Percentiles rank a stretch among this genome's conserved stretches.
These are phyloP conservation scores for Conticribra weissflogii DNA, from an alignment of 108 stramenopile species.

Conservation along the genomic window DNA sequence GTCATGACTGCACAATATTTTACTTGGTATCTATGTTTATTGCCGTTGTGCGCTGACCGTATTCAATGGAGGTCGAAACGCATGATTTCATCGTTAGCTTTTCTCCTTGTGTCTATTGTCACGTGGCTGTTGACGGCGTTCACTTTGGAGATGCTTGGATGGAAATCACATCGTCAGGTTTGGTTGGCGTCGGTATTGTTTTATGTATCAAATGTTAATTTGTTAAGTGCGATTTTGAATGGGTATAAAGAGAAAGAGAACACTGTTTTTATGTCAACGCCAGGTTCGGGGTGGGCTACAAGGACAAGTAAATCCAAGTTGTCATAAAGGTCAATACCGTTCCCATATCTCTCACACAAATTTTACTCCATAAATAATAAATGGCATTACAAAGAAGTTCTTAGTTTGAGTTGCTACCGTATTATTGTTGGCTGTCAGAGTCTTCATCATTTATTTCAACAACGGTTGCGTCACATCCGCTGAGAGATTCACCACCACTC, in stretches of 20 bases:
- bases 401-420: too few relatives aligned
- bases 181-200: slow-evolving; percentile 79
- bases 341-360: too few relatives aligned
- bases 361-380: too few relatives aligned
- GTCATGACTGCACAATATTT: slow-evolving; percentile 99
- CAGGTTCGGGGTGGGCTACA: slow-evolving; percentile 1
- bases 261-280: not conserved
- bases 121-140: slow-evolving; percentile 82
- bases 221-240: slow-evolving; percentile 60
- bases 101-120: slow-evolving; percentile 55
- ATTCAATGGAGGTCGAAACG: slow-evolving; percentile 46
- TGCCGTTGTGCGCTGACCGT: slow-evolving; percentile 72
- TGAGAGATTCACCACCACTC: not conserved
- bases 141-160: slow-evolving; percentile 84
- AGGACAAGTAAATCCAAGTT: slow-evolving; percentile 3
- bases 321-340: too few relatives aligned
- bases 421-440: too few relatives aligned
- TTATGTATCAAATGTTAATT: slow-evolving; percentile 77
- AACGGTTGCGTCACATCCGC: too few relatives aligned
- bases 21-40: slow-evolving; percentile 92
- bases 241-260: slow-evolving; percentile 19
- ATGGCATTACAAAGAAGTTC: too few relatives aligned
- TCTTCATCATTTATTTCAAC: too few relatives aligned
- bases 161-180: slow-evolving; percentile 67
- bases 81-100: slow-evolving; percentile 33